Base-by-base conservation (phyloP, 2,329 filamentous ascomycete genomes). In the Fusarium sp. region DNA sequence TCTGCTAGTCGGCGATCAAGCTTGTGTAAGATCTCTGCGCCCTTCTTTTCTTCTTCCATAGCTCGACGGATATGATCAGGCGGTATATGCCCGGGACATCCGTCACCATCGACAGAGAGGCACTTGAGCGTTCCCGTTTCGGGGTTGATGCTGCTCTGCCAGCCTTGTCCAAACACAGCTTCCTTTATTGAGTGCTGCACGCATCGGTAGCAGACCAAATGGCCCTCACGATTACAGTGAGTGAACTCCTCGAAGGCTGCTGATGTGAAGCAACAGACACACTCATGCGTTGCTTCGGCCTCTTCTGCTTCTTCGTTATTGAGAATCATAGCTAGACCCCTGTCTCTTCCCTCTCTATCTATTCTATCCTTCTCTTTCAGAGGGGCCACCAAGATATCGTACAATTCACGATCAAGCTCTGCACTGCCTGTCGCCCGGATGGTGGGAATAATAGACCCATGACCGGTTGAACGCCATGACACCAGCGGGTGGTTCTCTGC, bases 131-230 rank as follows among this genome's bases (percentile, higher is more conserved):
- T 94, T 37, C 92, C 92, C 37, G 85, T 88, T 61, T 89, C 85
- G 30, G 88, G 80, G 75, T 96, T 87, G 72, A 97, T 91, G 73
- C 88, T 96, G 62, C 91, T 89, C 50, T 89, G 87, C 93, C 95
- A 97, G 53, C 93, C 93, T 78, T 98, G 96, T 0, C 96, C 96
- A 76, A 97, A 98, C 0, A 98, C 83, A 3, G 94, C 94, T 77
- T 98, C 95, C 50, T 91, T 91, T 62, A 95, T 86, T 12, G 94
- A 91, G 69, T 91, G 89, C 67, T 91, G 90, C 51, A 98, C 90
- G 78, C 96, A 98, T 45, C 88, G 87, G 79, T 94, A 90, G 80
- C 92, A 96, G 56, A 95, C 84, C 75, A 92, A 86, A 79, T 96
- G 92, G 3, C 88, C 89, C 4, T 86, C 84, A 33, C 83, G 79